Evolutionary conservation across 495 filamentous ascomycete species (phyloP).

Genomic region (Daldinia concentrica): DNA sequence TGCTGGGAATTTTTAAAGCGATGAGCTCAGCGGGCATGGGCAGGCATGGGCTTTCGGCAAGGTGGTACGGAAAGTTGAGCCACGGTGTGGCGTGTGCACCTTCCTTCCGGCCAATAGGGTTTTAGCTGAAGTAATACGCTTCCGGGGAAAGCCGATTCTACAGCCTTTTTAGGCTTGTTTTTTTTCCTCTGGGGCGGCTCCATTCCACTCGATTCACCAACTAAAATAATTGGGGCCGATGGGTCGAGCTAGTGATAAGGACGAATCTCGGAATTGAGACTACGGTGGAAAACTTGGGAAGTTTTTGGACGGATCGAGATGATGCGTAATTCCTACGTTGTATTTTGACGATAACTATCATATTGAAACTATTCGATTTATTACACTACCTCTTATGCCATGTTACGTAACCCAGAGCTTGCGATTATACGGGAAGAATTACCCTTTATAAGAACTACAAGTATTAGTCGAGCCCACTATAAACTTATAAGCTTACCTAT

Average conservation of each 20-base stretch:
- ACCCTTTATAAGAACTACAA: too few species aligned
- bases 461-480: neutral
- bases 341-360: neutral
- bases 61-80: conserved; percentile 34
- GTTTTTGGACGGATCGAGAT: conserved; percentile 33
- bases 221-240: conserved; percentile 20
- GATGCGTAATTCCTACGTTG: conserved; percentile 1
- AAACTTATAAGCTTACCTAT: neutral
- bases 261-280: conserved; percentile 32
- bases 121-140: conserved; percentile 42
- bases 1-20: conserved; percentile 49
- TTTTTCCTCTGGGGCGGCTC: neutral
- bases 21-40: conserved; percentile 45
- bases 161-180: conserved; percentile 11
- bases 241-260: conserved; percentile 12
- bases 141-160: conserved; percentile 44
- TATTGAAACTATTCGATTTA: too few species aligned
- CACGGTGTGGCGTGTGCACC: conserved; percentile 39
- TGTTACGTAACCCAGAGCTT: too few species aligned
- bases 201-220: conserved; percentile 8
- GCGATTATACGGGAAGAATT: too few species aligned
- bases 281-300: conserved; percentile 20
- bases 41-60: conserved; percentile 22
- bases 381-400: too few species aligned
- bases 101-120: conserved; percentile 33